These are phyloP conservation scores for Picochlorum costavermella DNA, from an alignment of 139 green algal genomes.

Conservation along the genomic window DNA sequence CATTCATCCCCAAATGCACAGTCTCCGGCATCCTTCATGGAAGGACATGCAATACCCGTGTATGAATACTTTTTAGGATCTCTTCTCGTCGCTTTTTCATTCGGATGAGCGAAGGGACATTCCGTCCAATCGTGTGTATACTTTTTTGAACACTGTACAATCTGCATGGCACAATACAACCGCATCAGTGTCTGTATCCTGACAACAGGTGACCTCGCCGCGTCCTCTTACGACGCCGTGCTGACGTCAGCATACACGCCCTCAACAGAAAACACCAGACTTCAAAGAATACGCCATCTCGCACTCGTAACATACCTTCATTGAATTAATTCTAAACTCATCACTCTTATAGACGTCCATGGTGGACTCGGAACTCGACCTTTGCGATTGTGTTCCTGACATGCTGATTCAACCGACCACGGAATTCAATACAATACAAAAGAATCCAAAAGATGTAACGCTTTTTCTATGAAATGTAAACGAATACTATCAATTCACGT, in stretches of 20 bases:
- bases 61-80: slow-evolving; percentile 78
- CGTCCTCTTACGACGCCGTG: neutral
- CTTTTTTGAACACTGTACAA: slow-evolving; percentile 65
- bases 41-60: slow-evolving; percentile 85
- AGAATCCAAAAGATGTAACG: too few species aligned
- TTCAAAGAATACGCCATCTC: neutral
- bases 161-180: slow-evolving; percentile 22
- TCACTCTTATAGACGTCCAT: slow-evolving; percentile 43
- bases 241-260: neutral
- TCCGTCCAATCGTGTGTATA: slow-evolving; percentile 59
- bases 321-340: slow-evolving; percentile 67
- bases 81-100: slow-evolving; percentile 83
- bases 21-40: slow-evolving; percentile 73
- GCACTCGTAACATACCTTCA: slow-evolving; percentile 50
- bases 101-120: slow-evolving; percentile 87
- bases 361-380: too few species aligned
- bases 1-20: slow-evolving; percentile 68
- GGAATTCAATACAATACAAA: too few species aligned
- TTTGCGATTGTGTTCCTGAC: too few species aligned
- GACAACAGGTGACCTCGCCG: neutral
- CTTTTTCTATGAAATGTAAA: too few species aligned
- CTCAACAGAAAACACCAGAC: neutral
- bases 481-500: too few species aligned
- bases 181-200: neutral
- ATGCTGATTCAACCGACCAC: too few species aligned